Conservation (phyloP, 176 grass and related monocot genomes). For the Chrysopogon serrulatus region DNA sequence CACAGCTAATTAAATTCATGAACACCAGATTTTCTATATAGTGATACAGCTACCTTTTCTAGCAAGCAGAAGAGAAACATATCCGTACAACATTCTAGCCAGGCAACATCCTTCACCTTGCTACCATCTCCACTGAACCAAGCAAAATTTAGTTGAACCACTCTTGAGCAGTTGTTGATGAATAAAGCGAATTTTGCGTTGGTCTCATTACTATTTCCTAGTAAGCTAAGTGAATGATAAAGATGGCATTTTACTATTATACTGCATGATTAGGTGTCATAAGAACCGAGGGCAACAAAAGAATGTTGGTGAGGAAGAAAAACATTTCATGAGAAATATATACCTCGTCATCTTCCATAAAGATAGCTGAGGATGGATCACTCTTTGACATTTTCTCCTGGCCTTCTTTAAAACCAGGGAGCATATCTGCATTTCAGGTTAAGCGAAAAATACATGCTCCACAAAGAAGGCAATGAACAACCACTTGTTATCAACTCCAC, state of each 20-base stretch:
- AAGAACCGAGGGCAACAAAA: background rate
- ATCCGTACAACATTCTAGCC: background rate
- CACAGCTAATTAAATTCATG: background rate
- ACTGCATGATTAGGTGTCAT: background rate
- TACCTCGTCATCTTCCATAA: conserved; percentile 99
- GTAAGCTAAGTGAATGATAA: background rate
- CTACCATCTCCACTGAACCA: background rate
- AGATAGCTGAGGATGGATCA: conserved; percentile 80
- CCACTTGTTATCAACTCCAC: background rate
- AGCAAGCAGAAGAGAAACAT: background rate
- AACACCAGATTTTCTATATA: background rate
- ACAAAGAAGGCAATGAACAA: background rate
- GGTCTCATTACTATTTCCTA: background rate
- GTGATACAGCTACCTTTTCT: background rate
- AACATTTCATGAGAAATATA: background rate
- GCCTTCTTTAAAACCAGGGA: conserved; percentile 87
- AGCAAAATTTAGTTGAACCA: background rate
- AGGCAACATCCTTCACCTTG: background rate
- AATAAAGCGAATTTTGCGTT: background rate
- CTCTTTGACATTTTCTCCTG: conserved; percentile 99
- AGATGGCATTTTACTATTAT: background rate
- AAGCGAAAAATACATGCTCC: conserved; percentile 9
- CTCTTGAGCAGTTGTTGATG: background rate
- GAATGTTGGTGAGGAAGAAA: background rate
- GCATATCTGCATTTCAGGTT: conserved; percentile 61